Evolutionary conservation across 1,284 basidiomycete species (phyloP).

Genomic region (Xerocomus cyaneibrunnescens): DNA sequence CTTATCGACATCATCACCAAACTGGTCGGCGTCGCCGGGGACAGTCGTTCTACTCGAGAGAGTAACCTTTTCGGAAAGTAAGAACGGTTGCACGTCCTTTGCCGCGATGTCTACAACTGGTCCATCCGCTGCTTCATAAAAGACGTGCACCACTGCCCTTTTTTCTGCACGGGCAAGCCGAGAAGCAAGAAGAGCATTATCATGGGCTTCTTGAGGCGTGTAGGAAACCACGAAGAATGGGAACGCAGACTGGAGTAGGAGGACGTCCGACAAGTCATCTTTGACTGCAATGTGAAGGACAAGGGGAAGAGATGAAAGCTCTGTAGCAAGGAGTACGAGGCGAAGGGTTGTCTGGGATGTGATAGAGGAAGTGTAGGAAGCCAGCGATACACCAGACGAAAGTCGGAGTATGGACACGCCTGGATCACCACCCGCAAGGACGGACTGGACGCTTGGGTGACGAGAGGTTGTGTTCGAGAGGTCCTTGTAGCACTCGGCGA

Average conservation of each 20-base stretch:
- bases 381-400: constrained; percentile 39
- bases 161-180: constrained; percentile 60
- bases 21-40: constrained; percentile 29
- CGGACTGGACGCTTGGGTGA: constrained; percentile 41
- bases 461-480: constrained; percentile 26
- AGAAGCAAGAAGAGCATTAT: constrained; percentile 71
- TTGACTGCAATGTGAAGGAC: constrained; percentile 51
- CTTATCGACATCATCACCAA: constrained; percentile 6
- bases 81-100: constrained; percentile 56
- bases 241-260: constrained; percentile 56
- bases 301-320: constrained; percentile 46
- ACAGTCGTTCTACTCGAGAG: constrained; percentile 21
- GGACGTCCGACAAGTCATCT: constrained; percentile 57
- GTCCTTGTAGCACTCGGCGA: constrained; percentile 37
- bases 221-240: constrained; percentile 65
- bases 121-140: constrained; percentile 47
- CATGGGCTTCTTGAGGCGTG: constrained; percentile 65
- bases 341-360: constrained; percentile 39
- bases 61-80: constrained; percentile 46
- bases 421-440: constrained; percentile 62
- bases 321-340: constrained; percentile 47
- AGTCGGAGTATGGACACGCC: constrained; percentile 51
- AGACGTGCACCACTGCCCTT: constrained; percentile 79
- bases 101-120: constrained; percentile 55
- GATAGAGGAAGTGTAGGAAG: constrained; percentile 46